Conservation (phyloP, 768 basidiomycete species). For the Mrakia gelida region DNA sequence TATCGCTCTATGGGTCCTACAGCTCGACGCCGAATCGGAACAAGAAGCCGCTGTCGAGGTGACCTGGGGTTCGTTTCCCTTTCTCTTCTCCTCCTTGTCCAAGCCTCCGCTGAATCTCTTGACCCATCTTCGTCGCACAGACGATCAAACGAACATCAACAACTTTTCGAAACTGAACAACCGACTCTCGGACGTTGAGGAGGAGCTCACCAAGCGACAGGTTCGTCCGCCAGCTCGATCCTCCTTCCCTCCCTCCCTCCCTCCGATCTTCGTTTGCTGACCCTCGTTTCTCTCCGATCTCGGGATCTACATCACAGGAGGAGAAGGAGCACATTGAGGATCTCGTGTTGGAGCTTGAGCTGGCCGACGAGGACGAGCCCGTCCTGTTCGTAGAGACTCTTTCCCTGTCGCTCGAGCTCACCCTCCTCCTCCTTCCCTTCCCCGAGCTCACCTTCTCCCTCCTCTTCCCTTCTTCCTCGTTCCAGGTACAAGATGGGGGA, state of each 20-base stretch:
- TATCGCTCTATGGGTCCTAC: not conserved
- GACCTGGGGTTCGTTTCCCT: constrained; percentile 28
- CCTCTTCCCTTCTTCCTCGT: not conserved
- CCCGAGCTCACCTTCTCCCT: not conserved
- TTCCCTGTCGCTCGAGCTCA: not conserved
- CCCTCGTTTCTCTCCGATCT: not conserved
- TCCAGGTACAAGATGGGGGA: constrained; percentile 83
- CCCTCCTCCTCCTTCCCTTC: constrained; percentile 18
- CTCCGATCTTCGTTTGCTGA: not conserved
- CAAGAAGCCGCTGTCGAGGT: constrained; percentile 30
- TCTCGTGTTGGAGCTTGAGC: constrained; percentile 76
- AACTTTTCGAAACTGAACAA: constrained; percentile 86
- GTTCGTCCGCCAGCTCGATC: not conserved
- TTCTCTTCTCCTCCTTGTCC: not conserved
- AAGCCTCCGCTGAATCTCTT: not conserved
- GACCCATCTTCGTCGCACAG: constrained; percentile 39
- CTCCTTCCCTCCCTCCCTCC: not conserved
- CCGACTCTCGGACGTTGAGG: constrained; percentile 65
- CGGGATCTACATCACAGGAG: constrained; percentile 53
- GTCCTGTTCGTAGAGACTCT: constrained; percentile 57
- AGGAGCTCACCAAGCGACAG: constrained; percentile 46
- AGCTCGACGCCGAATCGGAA: constrained; percentile 28
- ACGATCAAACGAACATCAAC: constrained; percentile 86
- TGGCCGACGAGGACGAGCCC: constrained; percentile 75
- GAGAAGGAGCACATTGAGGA: constrained; percentile 94